Percentiles rank a stretch among this genome's conserved stretches.
Conservation (phyloP, 1,139 yeast genomes). For the Geotrichum restrictum region DNA sequence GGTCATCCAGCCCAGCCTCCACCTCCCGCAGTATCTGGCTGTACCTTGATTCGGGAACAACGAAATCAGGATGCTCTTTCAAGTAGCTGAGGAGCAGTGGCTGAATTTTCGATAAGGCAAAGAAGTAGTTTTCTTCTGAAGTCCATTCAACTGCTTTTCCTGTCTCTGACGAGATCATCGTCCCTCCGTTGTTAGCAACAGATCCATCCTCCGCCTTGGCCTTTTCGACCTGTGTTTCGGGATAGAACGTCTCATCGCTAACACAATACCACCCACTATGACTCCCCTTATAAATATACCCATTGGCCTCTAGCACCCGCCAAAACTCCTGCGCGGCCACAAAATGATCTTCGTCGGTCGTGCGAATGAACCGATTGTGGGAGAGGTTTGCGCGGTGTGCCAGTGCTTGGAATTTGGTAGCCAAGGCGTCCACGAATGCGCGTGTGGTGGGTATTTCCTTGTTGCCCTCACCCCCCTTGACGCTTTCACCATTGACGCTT, state of each 20-base stretch:
- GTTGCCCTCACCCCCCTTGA: no score
- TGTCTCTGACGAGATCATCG: conserved; percentile 64
- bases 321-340: conserved; percentile 65
- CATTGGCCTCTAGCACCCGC: conserved; percentile 55
- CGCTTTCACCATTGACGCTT: no score
- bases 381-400: conserved; percentile 55
- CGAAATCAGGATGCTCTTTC: conserved; percentile 48
- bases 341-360: conserved; percentile 80
- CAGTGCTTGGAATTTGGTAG: conserved; percentile 58
- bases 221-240: conserved; percentile 68
- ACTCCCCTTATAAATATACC: conserved; percentile 71
- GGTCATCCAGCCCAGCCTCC: conserved; percentile 52
- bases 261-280: conserved; percentile 95
- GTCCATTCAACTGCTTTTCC: conserved; percentile 71
- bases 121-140: conserved; percentile 82
- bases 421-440: conserved; percentile 66
- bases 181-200: conserved; percentile 40
- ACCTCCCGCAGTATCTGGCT: conserved; percentile 58
- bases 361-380: conserved; percentile 78
- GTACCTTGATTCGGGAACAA: conserved; percentile 60
- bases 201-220: no score
- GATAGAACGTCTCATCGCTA: conserved; percentile 91
- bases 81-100: conserved; percentile 49
- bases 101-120: conserved; percentile 62
- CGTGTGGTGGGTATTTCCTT: no score